Base-by-base conservation (phyloP, 2,329 filamentous ascomycete species). In the Fusarium ambrosium region DNA sequence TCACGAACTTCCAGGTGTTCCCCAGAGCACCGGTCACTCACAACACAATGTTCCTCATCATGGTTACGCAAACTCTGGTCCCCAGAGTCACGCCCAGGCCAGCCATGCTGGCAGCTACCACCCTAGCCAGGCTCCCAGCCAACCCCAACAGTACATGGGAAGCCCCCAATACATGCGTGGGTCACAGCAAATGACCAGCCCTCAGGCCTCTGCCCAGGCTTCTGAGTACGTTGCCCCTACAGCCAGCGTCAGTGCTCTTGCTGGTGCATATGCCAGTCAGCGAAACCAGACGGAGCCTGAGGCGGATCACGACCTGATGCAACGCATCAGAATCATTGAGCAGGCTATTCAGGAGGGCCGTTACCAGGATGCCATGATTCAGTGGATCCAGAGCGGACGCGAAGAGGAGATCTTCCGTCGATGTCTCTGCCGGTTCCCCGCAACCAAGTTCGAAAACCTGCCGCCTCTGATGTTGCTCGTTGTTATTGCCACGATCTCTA, bases 321-420 rank as follows among this genome's bases (percentile, higher is more conserved):
- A 86, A 60, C 83, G 87, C 62, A 87, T 92, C 24, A 86, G 89
- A 20, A 84, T 87, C 27, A 91, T 96, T 68, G 90, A 91, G 60
- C 83, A 86, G 59, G 84, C 91, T 51, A 91, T 97, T 83, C 86
- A 88, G 39, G 86, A 89, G 34, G 89, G 89, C 24, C 88, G 89
- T 39, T 88, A 89, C 66, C 91, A 93, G 78, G 88, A 89, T 63
- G 92, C 90, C 48, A 87, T 92, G 80, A 87, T 93, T 66, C 88
- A 89, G 70, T 93, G 91, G 91, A 88, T 93, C 66, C 91, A 93
- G 81, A 88, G 88, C 74, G 88, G 87, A 18, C 87, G 89, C 37
- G 88, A 91, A 79, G 87, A 91, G 68, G 89, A 91, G 70, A 88
- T 93, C 62, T 93, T 92, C 81, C 86, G 88, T 36, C 82, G 82